Evolutionary conservation across 1,284 basidiomycete genomes (phyloP).

Genomic region (Sparassis latifolia): DNA sequence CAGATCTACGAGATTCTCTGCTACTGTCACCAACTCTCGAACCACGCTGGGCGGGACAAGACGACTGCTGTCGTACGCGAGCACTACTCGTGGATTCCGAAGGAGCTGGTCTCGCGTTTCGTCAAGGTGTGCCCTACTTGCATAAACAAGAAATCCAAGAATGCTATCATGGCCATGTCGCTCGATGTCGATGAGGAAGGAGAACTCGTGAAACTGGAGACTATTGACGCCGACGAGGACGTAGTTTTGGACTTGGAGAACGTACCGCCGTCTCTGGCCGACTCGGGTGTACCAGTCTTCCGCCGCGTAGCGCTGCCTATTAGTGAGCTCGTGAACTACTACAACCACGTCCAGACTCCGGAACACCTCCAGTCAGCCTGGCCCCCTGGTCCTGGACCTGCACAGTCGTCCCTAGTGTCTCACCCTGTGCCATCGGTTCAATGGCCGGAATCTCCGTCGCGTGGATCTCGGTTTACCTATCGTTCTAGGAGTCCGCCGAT

Average conservation of each 20-base stretch:
- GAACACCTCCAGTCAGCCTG: neutral
- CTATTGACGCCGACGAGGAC: neutral
- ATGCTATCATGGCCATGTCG: slow-evolving; percentile 12
- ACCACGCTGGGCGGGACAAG: slow-evolving; percentile 76
- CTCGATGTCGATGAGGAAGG: neutral
- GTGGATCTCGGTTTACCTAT: neutral
- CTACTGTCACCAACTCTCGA: slow-evolving; percentile 56
- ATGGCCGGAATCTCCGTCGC: neutral
- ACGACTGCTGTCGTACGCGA: slow-evolving; percentile 54
- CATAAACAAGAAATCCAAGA: slow-evolving; percentile 32
- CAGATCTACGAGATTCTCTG: slow-evolving; percentile 72
- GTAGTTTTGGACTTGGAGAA: neutral
- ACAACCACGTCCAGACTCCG: neutral
- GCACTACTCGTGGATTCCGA: slow-evolving; percentile 75
- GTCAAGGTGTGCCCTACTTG: slow-evolving; percentile 74
- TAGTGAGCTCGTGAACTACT: neutral
- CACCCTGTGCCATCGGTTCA: slow-evolving; percentile 1
- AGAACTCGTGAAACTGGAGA: neutral
- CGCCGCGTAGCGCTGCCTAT: neutral
- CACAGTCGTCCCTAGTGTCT: neutral
- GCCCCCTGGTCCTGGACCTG: neutral
- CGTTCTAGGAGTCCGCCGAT: neutral
- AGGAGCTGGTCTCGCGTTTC: slow-evolving; percentile 70
- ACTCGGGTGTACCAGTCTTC: neutral
- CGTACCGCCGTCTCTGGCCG: neutral